Evolutionary conservation across 1,139 yeast species (phyloP), one percentile per base, ranked within the genome.

Genomic region (Saccharomyces pastorianus): DNA sequence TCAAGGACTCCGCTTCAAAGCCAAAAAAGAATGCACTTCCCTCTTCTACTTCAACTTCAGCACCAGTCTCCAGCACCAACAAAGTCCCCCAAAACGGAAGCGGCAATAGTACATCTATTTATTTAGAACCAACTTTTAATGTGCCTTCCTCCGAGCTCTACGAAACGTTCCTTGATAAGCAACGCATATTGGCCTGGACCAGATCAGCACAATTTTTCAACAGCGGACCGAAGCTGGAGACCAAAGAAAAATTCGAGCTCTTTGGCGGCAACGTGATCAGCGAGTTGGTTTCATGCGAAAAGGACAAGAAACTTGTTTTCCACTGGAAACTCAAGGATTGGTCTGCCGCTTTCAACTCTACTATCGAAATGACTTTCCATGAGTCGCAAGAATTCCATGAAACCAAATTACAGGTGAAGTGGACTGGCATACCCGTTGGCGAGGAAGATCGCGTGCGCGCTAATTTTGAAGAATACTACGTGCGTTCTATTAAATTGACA

Each of bases 351-450:
- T 95, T 88, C 69, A 85, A 68, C 68, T 95, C 97, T 2, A 77
- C 76, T 25, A 74, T 93, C 62, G 78, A 76, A 46, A 78, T 91
- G 62, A 77, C 74, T 47, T 79, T 95, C 59, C 81, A 80, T 54
- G 71, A 69, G 53, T 65, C 70, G 4, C 89, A 88, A 68, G 95
- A 95, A 26, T 77, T 82, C 17, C 81, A 86, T 48, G 98, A 91
- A 64, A 93, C 99, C 14, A 82, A 79, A 55, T 76, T 91, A 75
- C 81, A 84, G 56, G 93, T 90, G 41, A 76, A 79, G 55, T 88
- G 93, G 81, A 76, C 82, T 25, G 97, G 97, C n/a, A 85, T 93
- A 51, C 99, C 99, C 23, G 77, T 93, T 49, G 99, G 98, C n/a
- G 95, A 95, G 68, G 98, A 93, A 70, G 99, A 93, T 55, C 77